Conservation (phyloP, 140 eudicot species). For the Anethum foeniculum region DNA sequence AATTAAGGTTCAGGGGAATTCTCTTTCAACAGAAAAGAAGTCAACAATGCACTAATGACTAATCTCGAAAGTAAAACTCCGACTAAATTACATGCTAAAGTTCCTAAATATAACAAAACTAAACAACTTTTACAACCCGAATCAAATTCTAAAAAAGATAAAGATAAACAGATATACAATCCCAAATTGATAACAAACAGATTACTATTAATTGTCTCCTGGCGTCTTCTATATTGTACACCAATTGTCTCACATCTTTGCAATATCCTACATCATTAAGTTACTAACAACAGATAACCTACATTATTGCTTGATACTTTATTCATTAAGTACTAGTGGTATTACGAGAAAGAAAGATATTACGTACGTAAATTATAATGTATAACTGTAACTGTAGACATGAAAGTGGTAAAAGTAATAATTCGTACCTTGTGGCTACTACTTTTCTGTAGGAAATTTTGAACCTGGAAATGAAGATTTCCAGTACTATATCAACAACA, state of each 20-base stretch:
- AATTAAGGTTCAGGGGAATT: neutral
- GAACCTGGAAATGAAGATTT: slow-evolving; percentile 46
- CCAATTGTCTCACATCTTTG: neutral
- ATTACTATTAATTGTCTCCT: neutral
- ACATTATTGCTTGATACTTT: neutral
- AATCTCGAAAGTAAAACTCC: neutral
- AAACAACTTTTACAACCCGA: neutral
- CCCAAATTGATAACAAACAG: neutral
- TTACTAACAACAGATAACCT: neutral
- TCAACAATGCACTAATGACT: neutral
- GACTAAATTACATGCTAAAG: neutral
- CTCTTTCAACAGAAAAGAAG: too few species aligned
- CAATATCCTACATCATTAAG: neutral
- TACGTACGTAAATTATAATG: neutral
- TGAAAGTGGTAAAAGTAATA: neutral
- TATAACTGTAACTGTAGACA: neutral
- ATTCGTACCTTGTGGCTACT: slow-evolving; percentile 70
- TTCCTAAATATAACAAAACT: neutral
- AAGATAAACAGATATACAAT: neutral
- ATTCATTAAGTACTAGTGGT: neutral
- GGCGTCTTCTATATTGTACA: neutral
- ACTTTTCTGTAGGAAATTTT: slow-evolving; percentile 56
- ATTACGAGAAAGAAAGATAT: neutral
- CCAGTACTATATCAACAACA: slow-evolving; percentile 13
- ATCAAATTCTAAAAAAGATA: neutral